Evolutionary conservation across 495 filamentous ascomycete species (phyloP).

Genomic region (Annulohypoxylon bovei): DNA sequence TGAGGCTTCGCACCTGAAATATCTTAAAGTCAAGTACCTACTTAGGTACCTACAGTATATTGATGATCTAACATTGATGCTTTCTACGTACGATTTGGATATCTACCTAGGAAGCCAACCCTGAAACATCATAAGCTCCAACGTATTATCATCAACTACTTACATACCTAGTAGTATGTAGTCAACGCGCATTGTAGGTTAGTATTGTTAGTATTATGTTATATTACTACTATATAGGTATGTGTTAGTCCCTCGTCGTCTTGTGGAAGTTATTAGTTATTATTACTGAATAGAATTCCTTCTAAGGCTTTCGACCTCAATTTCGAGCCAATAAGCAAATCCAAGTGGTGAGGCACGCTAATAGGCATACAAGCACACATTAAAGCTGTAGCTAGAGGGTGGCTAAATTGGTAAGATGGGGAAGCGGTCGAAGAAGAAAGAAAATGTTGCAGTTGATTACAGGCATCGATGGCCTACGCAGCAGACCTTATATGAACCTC

Average conservation of each 20-base stretch:
- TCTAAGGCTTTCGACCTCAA: background rate
- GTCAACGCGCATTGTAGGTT: background rate
- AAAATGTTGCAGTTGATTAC: slow-evolving; percentile 37
- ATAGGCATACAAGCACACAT: background rate
- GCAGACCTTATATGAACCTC: slow-evolving; percentile 41
- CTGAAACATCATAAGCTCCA: too few species aligned
- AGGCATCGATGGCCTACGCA: slow-evolving; percentile 46
- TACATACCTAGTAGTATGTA: background rate
- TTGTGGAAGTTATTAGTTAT: background rate
- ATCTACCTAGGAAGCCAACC: too few species aligned
- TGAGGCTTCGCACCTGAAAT: background rate
- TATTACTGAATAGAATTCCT: background rate
- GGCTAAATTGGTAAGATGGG: background rate
- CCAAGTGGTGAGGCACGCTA: too few species aligned
- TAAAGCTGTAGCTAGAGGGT: background rate
- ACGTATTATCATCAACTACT: too few species aligned
- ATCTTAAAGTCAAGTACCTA: background rate
- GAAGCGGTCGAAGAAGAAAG: slow-evolving; percentile 19
- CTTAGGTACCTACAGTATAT: background rate
- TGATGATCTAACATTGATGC: too few species aligned
- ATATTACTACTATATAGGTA: too few species aligned
- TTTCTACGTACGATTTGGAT: too few species aligned
- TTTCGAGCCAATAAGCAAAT: too few species aligned
- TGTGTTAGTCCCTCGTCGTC: too few species aligned
- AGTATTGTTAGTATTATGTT: too few species aligned